Base-by-base conservation (phyloP, 2,329 filamentous ascomycete genomes). In the Neoscytalidium dimidiatum region DNA sequence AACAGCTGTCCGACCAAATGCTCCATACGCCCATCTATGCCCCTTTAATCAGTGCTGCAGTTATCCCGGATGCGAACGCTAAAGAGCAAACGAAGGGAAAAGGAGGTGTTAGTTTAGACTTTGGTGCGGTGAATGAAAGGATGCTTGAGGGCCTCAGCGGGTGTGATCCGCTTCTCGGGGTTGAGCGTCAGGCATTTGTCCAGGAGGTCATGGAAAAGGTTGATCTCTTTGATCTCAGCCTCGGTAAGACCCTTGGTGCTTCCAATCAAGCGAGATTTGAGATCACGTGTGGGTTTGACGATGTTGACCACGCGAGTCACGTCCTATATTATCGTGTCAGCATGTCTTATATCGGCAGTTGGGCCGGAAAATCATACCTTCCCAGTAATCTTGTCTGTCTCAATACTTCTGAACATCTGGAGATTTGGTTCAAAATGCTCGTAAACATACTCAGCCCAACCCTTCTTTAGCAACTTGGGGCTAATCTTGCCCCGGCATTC, bases 401-500 rank as follows among this genome's bases (percentile, higher is more conserved):
- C 94, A 11, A 93, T 85, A 77, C 90, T 95, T 75, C 90, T 84
- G 78, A 96, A 98, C 72, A 92, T 92, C 68, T 91, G 86, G 78
- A 90, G 83, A 64, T 93, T 90, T 74, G 96, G 92, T 8, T 65
- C 63, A 77, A 97, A 97, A 78, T 97, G 92, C 73, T 89, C 82
- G 46, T 85, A 84, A 14, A 90, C 88, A 67, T 96, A 85, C 68
- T 92, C 85, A 4, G 62, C 62, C 62, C 62, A 64, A 2, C 94
- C 92, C 61, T 91, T 90, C 71, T 92, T 92, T 72, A 97, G 89
- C 67, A 97, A 84, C 78, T 97, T 97, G 52, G 91, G 88, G 31
- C 92, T 94, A 68, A 97, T 89, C 78, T 94, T 96, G 72, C 95
- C 95, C 53, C 96, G 89, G 71, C 94, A 93, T 75, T 99, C 94